phyloP scores from a whole-genome alignment of 1,284 basidiomycete genomes.

The Trametes pubescens region DNA sequence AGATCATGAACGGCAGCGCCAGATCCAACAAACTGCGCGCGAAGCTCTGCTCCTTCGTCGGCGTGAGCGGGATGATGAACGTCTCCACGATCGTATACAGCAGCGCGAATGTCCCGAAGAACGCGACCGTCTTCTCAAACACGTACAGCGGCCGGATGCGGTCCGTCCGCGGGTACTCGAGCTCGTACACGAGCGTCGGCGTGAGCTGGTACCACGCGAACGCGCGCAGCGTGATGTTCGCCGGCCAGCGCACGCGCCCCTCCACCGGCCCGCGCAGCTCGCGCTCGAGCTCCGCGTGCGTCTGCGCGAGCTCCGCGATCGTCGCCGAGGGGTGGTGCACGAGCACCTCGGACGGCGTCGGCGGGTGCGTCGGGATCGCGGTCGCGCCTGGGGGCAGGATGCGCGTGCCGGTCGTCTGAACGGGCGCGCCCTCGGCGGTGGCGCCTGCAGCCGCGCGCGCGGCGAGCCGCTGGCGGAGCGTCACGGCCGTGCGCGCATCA shows the following conservation, averaged over 20 bases:
- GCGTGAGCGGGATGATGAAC: constrained; percentile 88
- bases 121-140: constrained; percentile 94
- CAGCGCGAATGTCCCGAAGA: constrained; percentile 94
- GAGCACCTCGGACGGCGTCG: constrained; percentile 57
- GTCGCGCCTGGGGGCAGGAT: constrained; percentile 28
- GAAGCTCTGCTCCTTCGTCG: constrained; percentile 78
- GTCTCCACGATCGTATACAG: constrained; percentile 93
- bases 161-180: constrained; percentile 94
- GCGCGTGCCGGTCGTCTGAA: constrained; percentile 40
- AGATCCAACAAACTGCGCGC: constrained; percentile 84
- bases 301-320: constrained; percentile 77
- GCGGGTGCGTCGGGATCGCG: constrained; percentile 29
- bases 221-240: constrained; percentile 86
- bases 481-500: constrained; percentile 59
- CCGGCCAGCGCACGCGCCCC: constrained; percentile 78
- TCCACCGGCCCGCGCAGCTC: constrained; percentile 82
- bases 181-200: constrained; percentile 94
- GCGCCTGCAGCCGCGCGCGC: constrained; percentile 37
- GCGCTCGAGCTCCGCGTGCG: constrained; percentile 80
- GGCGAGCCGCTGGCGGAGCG: constrained; percentile 61
- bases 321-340: constrained; percentile 75
- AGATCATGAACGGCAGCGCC: constrained; percentile 92
- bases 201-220: constrained; percentile 91
- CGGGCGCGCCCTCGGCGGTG: constrained; percentile 31
- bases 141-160: constrained; percentile 92